Percentiles rank a stretch among this genome's conserved stretches.
Conservation (phyloP, 257 asterid genomes). For the Rauvolfia tetraphylla region DNA sequence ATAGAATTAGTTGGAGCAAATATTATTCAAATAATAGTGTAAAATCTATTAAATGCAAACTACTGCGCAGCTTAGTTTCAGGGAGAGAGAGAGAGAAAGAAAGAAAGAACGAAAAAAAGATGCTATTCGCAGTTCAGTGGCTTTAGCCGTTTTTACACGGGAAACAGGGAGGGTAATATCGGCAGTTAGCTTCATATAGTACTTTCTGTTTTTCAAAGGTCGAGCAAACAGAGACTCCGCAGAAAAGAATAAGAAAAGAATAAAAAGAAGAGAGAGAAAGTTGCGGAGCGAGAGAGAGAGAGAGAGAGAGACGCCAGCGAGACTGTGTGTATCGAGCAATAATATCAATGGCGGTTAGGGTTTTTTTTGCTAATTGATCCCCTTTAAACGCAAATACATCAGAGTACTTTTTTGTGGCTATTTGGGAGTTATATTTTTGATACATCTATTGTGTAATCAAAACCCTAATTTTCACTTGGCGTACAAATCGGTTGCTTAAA, state of each 20-base stretch:
- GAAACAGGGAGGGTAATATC: constrained; percentile 21
- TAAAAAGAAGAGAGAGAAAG: constrained; percentile 26
- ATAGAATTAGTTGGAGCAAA: too few relatives aligned
- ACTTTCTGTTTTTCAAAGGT: constrained; percentile 34
- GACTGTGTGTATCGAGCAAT: constrained; percentile 10
- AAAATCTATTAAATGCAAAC: too few relatives aligned
- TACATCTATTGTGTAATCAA: constrained; percentile 18
- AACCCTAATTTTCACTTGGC: constrained; percentile 57
- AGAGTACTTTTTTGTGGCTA: constrained; percentile 4
- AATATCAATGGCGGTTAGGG: constrained; percentile 57
- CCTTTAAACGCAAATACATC: constrained; percentile 19
- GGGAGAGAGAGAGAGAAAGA: too few relatives aligned
- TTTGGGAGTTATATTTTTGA: constrained; percentile 15
- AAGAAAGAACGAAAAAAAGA: too few relatives aligned
- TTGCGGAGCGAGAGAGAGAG: constrained; percentile 20
- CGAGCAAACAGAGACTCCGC: constrained; percentile 22
- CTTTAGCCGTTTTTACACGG: not conserved
- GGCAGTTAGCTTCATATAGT: constrained; percentile 15
- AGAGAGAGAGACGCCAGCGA: constrained; percentile 23
- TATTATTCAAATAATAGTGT: too few relatives aligned
- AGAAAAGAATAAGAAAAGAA: constrained; percentile 25
- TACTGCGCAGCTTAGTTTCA: too few relatives aligned
- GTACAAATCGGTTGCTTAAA: constrained; percentile 16
- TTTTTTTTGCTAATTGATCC: constrained; percentile 40
- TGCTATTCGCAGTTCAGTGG: constrained; percentile 4